Base-by-base conservation (phyloP, 2,329 filamentous ascomycete genomes). In the Pyrenophora graminea region DNA sequence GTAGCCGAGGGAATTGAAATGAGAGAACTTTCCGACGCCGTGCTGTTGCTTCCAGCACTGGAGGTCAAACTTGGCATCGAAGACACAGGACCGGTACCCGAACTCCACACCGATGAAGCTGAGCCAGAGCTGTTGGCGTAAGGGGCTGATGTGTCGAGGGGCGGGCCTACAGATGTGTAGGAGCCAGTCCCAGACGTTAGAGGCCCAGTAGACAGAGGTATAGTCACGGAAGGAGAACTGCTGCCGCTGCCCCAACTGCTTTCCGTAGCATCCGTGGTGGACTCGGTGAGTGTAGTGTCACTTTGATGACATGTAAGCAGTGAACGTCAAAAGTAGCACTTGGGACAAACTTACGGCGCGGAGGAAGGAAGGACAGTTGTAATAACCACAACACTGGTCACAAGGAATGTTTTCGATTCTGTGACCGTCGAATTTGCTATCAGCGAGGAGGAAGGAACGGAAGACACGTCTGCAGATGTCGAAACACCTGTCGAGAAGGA, bases 181-280 rank as follows among this genome's bases (percentile, higher is more conserved):
- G 42, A 45, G 0, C 40, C 46, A 19, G 55, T 58, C 9, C 52
- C 55, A 15, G 58, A 49, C 1, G 56, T 51, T 7, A 37, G 23
- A 13, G 37, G 34, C 15, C 46, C 49, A 18, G 58, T 59, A 6
- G 53, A 51, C 5, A 57, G 27, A 12, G 56, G 36, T n/a, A 55
- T 4, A 21, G 39, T 43, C 9, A 41, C 27, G 1, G 55, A 47
- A 5, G 55, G 48, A 17, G 57, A 51, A 18, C 51, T 45, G 31
- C 27, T 45, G 23, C 44, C 53, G 31, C 27, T 45, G 30, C 44
- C 53, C 34, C 52, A 67, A 54, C 61, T 67, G 9, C 56, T 58
- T 9, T 53, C 48, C 19, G 56, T 59, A 23, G 53, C 62, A 9
- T 61, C 62, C 1, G 59, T 64, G 10, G 59, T 64, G 55, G 21